Conservation (phyloP, 257 asterid genomes). For the Nemophila menziesii region DNA sequence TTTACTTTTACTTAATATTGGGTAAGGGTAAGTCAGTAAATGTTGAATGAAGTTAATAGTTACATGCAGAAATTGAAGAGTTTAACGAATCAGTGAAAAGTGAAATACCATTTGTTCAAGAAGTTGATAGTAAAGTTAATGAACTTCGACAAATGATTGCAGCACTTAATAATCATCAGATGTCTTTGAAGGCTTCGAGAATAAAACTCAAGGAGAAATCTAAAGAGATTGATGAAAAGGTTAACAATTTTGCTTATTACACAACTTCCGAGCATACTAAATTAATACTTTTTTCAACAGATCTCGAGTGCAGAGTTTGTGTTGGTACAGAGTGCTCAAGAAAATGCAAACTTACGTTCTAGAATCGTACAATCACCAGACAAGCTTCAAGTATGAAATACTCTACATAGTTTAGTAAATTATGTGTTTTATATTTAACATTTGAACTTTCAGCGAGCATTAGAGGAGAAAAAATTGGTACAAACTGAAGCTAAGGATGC, state of each 20-base stretch:
- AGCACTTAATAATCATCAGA: constrained; percentile 64
- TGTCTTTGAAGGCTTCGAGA: constrained; percentile 44
- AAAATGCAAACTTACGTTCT: constrained; percentile 73
- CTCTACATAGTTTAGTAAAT: constrained; percentile 5
- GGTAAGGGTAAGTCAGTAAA: neutral
- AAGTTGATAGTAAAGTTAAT: constrained; percentile 40
- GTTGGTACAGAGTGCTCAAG: constrained; percentile 62
- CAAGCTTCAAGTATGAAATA: constrained; percentile 87
- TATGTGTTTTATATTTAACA: neutral
- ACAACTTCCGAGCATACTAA: constrained; percentile 1
- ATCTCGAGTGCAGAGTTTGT: constrained; percentile 67
- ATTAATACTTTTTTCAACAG: constrained; percentile 27
- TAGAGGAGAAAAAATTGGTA: constrained; percentile 53
- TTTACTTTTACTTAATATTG: too few species aligned
- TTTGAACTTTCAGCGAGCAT: constrained; percentile 38
- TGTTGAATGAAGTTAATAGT: constrained; percentile 22
- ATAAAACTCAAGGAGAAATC: constrained; percentile 61
- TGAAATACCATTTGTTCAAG: constrained; percentile 63
- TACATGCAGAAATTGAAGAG: constrained; percentile 48
- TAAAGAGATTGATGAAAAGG: constrained; percentile 80
- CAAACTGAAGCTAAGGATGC: constrained; percentile 54
- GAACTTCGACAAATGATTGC: constrained; percentile 54
- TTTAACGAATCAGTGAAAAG: constrained; percentile 41
- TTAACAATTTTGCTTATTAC: constrained; percentile 17
- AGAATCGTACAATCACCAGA: constrained; percentile 95